phyloP scores from a whole-genome alignment of 2,329 filamentous ascomycete species.

The Trichoderma hamatum region DNA sequence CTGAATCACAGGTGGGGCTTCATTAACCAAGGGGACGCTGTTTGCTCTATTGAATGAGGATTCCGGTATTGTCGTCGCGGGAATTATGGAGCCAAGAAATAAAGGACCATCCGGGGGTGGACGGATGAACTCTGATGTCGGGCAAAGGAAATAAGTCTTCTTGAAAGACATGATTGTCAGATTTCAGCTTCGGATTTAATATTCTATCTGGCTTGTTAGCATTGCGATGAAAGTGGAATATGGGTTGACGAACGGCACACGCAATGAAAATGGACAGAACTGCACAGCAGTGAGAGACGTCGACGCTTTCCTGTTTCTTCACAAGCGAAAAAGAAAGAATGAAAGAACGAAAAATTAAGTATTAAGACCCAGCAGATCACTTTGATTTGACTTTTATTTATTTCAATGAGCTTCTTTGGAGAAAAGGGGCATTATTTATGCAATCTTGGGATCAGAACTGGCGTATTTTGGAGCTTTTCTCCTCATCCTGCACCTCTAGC shows the following conservation, averaged over 20 bases:
- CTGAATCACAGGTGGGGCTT: background rate
- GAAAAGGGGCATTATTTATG: no score
- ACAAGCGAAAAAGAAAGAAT: no score
- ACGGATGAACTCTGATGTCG: background rate
- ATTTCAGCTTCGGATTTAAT: background rate
- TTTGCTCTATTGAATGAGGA: background rate
- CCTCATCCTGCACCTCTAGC: no score
- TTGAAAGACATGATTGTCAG: background rate
- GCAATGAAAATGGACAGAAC: background rate
- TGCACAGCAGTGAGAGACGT: background rate
- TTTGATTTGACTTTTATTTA: no score
- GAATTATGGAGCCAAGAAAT: background rate
- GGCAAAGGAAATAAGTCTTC: constrained; percentile 18
- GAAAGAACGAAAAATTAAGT: no score
- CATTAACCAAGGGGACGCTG: background rate
- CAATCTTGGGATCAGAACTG: no score
- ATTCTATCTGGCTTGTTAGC: background rate
- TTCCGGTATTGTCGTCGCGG: background rate
- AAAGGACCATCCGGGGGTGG: background rate
- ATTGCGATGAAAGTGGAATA: background rate
- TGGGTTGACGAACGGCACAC: background rate
- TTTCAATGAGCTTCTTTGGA: no score
- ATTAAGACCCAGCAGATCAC: no score
- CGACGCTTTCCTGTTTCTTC: background rate
- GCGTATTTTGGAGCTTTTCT: no score